phyloP scores from a whole-genome alignment of 139 green algal species.

The Tetradesmus obliquus region DNA sequence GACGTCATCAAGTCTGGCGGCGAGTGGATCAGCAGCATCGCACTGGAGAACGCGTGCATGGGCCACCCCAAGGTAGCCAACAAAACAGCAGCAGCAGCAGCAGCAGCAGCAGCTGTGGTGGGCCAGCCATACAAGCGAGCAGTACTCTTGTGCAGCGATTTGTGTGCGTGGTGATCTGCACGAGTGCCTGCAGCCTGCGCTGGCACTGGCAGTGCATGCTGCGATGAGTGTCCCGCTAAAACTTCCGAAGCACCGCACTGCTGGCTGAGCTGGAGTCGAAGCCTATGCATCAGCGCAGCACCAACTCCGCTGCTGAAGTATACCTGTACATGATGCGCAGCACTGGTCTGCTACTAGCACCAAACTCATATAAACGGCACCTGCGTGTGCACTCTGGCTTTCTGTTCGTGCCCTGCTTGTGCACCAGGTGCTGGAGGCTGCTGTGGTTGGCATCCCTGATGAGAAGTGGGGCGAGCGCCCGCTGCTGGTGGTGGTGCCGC shows the following conservation, averaged over 20 bases:
- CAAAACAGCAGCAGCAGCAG: not conserved
- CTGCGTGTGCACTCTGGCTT: not conserved
- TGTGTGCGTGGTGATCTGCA: not conserved
- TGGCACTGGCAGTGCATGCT: too few species aligned
- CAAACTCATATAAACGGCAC: too few species aligned
- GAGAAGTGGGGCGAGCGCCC: constrained; percentile 83
- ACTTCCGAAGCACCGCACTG: too few species aligned
- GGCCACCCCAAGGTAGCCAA: constrained; percentile 54
- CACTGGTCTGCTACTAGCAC: too few species aligned
- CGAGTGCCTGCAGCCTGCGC: too few species aligned
- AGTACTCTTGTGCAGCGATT: not conserved
- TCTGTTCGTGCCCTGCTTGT: not conserved
- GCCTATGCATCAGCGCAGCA: too few species aligned
- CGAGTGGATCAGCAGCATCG: constrained; percentile 78
- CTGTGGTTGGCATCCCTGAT: constrained; percentile 78
- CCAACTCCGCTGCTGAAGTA: too few species aligned
- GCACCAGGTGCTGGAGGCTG: constrained; percentile 73
- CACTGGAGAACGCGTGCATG: constrained; percentile 70
- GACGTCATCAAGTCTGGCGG: constrained; percentile 90
- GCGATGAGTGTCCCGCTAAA: too few species aligned
- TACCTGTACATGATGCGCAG: too few species aligned
- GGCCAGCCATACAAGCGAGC: not conserved
- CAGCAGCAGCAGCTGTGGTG: not conserved
- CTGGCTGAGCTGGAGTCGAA: too few species aligned
- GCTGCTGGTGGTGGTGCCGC: constrained; percentile 77